phyloP scores from a whole-genome alignment of 208 protist species.

The Tritrichomonas musculus region DNA sequence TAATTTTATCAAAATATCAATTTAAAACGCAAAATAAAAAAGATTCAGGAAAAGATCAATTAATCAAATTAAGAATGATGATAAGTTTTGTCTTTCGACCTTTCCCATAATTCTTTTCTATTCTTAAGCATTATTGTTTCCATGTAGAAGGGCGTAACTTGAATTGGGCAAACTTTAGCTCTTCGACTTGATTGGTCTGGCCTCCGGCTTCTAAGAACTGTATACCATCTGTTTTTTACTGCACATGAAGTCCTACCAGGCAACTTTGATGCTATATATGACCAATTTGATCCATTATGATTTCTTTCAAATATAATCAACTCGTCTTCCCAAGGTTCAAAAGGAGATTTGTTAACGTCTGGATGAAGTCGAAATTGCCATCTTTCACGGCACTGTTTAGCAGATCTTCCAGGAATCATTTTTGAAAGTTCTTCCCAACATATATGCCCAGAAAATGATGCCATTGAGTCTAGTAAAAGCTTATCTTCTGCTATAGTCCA shows the following conservation, averaged over 20 bases:
- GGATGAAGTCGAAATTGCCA: neutral
- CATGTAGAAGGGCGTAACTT: no score
- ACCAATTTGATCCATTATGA: neutral
- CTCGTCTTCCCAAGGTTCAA: neutral
- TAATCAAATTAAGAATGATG: no score
- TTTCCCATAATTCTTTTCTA: no score
- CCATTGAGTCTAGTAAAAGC: no score
- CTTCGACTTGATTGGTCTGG: neutral
- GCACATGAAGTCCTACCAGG: neutral
- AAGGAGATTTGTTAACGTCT: neutral
- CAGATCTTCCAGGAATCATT: neutral
- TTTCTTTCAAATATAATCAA: neutral
- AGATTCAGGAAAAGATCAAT: no score
- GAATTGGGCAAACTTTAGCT: no score
- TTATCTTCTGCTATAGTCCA: no score
- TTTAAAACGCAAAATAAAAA: no score
- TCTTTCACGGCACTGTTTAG: slow-evolving; percentile 14
- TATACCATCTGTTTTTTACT: neutral
- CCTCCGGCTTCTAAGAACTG: neutral
- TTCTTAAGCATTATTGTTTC: no score
- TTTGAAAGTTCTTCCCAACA: neutral
- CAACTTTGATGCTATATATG: neutral
- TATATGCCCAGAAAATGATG: no score
- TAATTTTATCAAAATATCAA: no score
- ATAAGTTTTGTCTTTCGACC: no score